Evolutionary conservation across 345 rosid genomes (phyloP), one percentile per base, ranked within the genome.

Genomic region (Mercurialis annua): DNA sequence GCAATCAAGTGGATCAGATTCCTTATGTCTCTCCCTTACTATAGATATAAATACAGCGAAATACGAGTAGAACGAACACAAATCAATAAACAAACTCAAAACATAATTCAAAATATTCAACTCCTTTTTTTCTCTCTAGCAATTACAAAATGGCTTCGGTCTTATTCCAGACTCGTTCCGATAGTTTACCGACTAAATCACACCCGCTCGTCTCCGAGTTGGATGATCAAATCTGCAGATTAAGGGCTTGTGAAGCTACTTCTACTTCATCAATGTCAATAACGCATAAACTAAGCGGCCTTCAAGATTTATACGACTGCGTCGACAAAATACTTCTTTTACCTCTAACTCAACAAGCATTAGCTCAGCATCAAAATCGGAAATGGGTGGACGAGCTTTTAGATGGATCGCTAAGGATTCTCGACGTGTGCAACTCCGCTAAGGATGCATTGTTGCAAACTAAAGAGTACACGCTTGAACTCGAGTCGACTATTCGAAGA

Each of bases 101-200:
- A 30, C 16, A 16, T 8, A 20, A 38, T 56, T 56, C 61, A 56
- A 5, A 18, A 17, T 9, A 17, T 20, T 34, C 33, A 30, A 30
- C 61, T 9, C 36, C 42, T 18, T n/a, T 23, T 3, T 10, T 4
- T 67, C 58, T 56, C 56, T 49, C 60, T 12, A 64, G 64, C 9
- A 57, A n/a, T n/a, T n/a, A n/a, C n/a, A 48, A 59, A 75, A 81
- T 84, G 87, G 73, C 77, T 8, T 20, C 42, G n/a, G 23, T 68
- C 23, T 70, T 77, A 57, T 78, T 16, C 71, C 90, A 84, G 56
- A 11, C 63, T 65, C 76, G 90, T 2, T 86, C 90, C 2, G 80
- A 79, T 67, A 82, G 85, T 63, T 74, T 73, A 49, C 88, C 82
- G 16, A 67, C 78, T 2, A 77, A 72, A 38, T 71, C 74, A 40